Evolutionary conservation across 2,329 filamentous ascomycete genomes (phyloP).

Genomic region (Calonectria henricotiae): DNA sequence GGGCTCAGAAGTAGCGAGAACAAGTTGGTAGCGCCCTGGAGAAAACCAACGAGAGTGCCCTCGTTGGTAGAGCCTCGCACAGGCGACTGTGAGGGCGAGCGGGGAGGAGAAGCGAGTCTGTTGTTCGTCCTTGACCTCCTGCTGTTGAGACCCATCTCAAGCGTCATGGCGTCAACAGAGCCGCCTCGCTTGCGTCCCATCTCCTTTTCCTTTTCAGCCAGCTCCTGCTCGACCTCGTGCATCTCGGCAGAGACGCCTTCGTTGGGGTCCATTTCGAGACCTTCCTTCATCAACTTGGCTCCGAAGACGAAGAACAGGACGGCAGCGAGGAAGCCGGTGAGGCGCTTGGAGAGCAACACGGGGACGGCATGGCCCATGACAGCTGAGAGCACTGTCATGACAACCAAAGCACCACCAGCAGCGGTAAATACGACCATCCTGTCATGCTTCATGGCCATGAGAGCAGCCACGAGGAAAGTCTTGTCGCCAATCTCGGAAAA

Average conservation of each 20-base stretch:
- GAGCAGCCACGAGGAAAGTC: slow-evolving; percentile 95
- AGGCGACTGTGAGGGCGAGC: slow-evolving; percentile 85
- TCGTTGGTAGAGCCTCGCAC: slow-evolving; percentile 72
- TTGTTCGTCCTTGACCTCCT: slow-evolving; percentile 82
- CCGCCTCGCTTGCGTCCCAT: slow-evolving; percentile 75
- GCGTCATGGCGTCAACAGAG: slow-evolving; percentile 80
- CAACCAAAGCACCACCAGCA: slow-evolving; percentile 90
- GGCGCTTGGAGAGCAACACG: slow-evolving; percentile 88
- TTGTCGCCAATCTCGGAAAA: slow-evolving; percentile 99
- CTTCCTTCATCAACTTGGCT: slow-evolving; percentile 86
- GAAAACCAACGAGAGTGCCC: slow-evolving; percentile 59
- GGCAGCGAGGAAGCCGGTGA: slow-evolving; percentile 91
- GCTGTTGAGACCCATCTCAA: slow-evolving; percentile 84
- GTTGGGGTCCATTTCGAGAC: slow-evolving; percentile 88
- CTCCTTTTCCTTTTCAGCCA: slow-evolving; percentile 93
- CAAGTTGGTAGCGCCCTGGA: slow-evolving; percentile 85
- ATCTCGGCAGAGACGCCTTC: slow-evolving; percentile 97
- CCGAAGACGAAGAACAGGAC: slow-evolving; percentile 93
- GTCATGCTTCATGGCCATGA: slow-evolving; percentile 99
- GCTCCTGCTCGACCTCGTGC: slow-evolving; percentile 94
- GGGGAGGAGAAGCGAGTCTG: slow-evolving; percentile 84
- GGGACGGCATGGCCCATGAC: slow-evolving; percentile 94
- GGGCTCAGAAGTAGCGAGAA: slow-evolving; percentile 91
- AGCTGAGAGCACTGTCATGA: slow-evolving; percentile 96
- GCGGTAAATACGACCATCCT: slow-evolving; percentile 94